Evolutionary conservation across 306 rosid genomes (phyloP).

Genomic region (Cicer bijugum): DNA sequence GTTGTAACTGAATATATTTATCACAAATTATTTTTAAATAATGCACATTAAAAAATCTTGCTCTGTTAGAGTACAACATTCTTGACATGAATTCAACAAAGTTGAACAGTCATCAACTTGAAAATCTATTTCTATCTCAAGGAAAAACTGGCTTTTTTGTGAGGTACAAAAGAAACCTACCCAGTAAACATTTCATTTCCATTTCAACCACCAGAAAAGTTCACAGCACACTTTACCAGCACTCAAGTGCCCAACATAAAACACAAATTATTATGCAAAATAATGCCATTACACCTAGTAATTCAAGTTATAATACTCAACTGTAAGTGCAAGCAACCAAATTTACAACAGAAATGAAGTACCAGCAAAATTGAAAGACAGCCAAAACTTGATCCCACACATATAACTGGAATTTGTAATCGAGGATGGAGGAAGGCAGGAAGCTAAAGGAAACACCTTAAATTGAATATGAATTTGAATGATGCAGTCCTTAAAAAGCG

Average conservation of each 20-base stretch:
- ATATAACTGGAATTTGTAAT: background rate
- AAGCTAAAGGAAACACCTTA: background rate
- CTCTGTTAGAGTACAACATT: background rate
- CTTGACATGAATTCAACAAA: conserved; percentile 1
- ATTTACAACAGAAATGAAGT: background rate
- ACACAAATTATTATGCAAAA: background rate
- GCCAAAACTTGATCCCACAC: background rate
- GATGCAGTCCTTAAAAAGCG: background rate
- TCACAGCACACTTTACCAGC: background rate
- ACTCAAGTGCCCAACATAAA: background rate
- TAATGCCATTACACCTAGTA: background rate
- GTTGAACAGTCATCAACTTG: conserved; percentile 3
- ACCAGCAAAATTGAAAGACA: background rate
- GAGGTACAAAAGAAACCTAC: background rate
- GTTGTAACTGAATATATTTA: background rate
- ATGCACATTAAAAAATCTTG: background rate
- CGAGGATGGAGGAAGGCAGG: background rate
- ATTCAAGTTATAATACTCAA: background rate
- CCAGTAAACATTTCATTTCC: background rate
- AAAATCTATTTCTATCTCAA: background rate
- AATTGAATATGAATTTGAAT: background rate
- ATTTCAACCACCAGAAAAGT: background rate
- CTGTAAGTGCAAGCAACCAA: conserved; percentile 5
- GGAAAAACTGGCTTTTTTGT: background rate
- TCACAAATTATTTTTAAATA: background rate